A percentile compares a stretch with the other conserved stretches of the same genome.
Conservation (phyloP, 2,329 filamentous ascomycete genomes). For the Clonostachys solani region DNA sequence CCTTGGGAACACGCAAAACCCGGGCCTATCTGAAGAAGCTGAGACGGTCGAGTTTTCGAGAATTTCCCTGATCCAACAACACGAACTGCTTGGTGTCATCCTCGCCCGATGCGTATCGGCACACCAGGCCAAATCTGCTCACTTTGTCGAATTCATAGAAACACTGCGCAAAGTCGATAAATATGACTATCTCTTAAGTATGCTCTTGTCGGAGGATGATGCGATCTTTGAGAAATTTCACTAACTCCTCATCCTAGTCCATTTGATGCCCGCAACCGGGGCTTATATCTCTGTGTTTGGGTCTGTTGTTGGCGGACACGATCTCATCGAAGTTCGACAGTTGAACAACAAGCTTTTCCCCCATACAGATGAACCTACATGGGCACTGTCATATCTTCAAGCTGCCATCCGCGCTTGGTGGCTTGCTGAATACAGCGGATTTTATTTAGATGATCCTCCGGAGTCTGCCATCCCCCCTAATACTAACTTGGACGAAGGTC, state of each 20-base stretch:
- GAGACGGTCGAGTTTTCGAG: constrained; percentile 80
- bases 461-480: constrained; percentile 50
- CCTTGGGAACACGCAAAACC: constrained; percentile 59
- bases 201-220: constrained; percentile 6
- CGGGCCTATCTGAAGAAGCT: constrained; percentile 54
- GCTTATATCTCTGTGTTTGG: constrained; percentile 75
- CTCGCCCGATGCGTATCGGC: constrained; percentile 75
- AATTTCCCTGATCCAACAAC: constrained; percentile 78
- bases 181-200: constrained; percentile 63
- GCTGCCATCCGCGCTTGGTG: constrained; percentile 80
- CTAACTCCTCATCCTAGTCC: constrained; percentile 41
- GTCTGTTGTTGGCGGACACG: constrained; percentile 67
- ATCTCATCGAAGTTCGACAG: constrained; percentile 63
- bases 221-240: constrained; percentile 3
- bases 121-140: constrained; percentile 62
- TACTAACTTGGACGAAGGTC: constrained; percentile 58
- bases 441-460: constrained; percentile 72
- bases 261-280: constrained; percentile 77
- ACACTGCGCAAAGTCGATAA: constrained; percentile 67
- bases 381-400: constrained; percentile 71
- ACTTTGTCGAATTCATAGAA: constrained; percentile 70
- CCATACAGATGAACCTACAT: constrained; percentile 62
- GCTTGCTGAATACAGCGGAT: constrained; percentile 89
- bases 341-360: constrained; percentile 67
- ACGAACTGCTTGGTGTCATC: constrained; percentile 82